Evolutionary conservation across 2,329 filamentous ascomycete genomes (phyloP).

Genomic region (Didymella exigua): DNA sequence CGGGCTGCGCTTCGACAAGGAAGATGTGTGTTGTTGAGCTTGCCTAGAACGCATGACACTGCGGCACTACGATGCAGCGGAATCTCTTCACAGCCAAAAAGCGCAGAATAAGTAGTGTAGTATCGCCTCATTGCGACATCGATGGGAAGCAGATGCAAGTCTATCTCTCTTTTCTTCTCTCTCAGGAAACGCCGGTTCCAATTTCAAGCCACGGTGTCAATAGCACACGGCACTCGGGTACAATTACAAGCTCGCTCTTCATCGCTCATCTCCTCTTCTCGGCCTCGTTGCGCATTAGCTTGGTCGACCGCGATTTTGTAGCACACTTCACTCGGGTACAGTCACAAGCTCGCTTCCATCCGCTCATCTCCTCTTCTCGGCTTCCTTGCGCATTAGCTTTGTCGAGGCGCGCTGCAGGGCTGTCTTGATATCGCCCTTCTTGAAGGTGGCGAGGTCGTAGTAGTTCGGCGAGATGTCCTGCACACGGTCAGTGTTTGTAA

Average conservation of each 20-base stretch:
- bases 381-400: slow-evolving; percentile 60
- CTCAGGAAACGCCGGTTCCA: too few relatives aligned
- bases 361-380: slow-evolving; percentile 26
- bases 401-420: slow-evolving; percentile 61
- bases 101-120: too few relatives aligned
- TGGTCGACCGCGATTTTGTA: slow-evolving; percentile 51
- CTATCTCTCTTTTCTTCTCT: too few relatives aligned
- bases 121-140: too few relatives aligned
- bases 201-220: too few relatives aligned
- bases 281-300: slow-evolving; percentile 59
- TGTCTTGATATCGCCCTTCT: slow-evolving; percentile 82
- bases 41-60: too few relatives aligned
- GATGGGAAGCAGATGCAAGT: too few relatives aligned
- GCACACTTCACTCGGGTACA: neutral
- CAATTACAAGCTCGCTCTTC: slow-evolving; percentile 1
- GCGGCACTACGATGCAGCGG: too few relatives aligned
- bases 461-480: slow-evolving; percentile 93
- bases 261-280: slow-evolving; percentile 25
- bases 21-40: too few relatives aligned
- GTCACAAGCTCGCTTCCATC: neutral
- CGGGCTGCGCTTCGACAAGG: too few relatives aligned
- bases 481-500: slow-evolving; percentile 16
- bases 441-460: slow-evolving; percentile 83
- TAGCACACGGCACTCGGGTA: neutral
- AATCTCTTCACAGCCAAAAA: too few relatives aligned